Percentiles rank a stretch among this genome's conserved stretches.
These are phyloP conservation scores for Kwoniella shandongensis DNA, from an alignment of 768 basidiomycete genomes.

Conservation along the genomic window DNA sequence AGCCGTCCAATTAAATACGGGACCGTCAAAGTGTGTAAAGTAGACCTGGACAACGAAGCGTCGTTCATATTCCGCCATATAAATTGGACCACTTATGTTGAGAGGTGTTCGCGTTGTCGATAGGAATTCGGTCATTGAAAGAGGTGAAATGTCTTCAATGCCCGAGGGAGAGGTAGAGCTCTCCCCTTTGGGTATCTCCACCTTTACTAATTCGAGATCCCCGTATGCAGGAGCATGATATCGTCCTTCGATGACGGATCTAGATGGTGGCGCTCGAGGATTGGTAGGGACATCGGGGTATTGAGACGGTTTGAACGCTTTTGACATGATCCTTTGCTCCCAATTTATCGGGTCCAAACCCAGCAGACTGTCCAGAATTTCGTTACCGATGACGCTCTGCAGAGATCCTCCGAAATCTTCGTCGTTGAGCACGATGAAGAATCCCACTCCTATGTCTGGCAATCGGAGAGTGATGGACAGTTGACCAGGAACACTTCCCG, in stretches of 20 bases:
- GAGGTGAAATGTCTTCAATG: background rate
- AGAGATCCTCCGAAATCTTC: constrained; percentile 8
- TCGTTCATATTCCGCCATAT: constrained; percentile 15
- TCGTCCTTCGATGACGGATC: constrained; percentile 1
- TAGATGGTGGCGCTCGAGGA: constrained; percentile 1
- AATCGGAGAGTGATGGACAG: constrained; percentile 27
- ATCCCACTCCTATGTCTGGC: constrained; percentile 34
- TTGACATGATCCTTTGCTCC: constrained; percentile 16
- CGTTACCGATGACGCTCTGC: constrained; percentile 3
- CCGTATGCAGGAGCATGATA: constrained; percentile 21
- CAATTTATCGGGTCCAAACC: constrained; percentile 23
- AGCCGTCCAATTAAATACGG: constrained; percentile 32
- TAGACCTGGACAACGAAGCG: constrained; percentile 17
- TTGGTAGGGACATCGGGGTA: constrained; percentile 1
- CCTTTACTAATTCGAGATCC: constrained; percentile 3
- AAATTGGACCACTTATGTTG: constrained; percentile 19
- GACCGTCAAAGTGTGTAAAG: constrained; percentile 32
- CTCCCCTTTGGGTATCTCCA: constrained; percentile 4
- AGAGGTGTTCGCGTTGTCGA: background rate
- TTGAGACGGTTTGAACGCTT: background rate
- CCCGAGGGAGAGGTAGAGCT: background rate
- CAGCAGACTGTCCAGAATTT: constrained; percentile 26
- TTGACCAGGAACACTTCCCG: constrained; percentile 41
- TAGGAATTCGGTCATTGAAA: background rate
- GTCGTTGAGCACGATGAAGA: constrained; percentile 43